Conservation (phyloP, 164 flowering plant genomes). For the Santalum album region DNA sequence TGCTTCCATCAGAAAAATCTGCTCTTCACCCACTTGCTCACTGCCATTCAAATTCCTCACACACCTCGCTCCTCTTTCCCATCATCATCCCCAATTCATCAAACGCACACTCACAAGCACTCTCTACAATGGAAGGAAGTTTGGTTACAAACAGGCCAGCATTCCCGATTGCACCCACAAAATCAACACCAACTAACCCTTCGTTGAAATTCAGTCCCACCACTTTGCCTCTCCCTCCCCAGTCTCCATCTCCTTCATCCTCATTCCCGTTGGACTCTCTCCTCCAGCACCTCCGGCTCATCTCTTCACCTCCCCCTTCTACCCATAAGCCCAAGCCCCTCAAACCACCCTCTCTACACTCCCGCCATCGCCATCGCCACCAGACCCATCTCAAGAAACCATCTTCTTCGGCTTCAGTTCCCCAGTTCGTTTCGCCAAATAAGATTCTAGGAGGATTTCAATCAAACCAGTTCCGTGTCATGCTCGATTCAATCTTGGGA, state of each 20-base stretch:
- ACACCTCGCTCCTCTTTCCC: too few species aligned
- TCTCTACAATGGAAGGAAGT: conserved; percentile 43
- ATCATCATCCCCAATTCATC: too few species aligned
- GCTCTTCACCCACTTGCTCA: too few species aligned
- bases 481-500: conserved; percentile 38
- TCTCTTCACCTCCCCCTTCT: conserved; percentile 30
- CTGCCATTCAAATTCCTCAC: too few species aligned
- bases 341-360: conserved; percentile 12
- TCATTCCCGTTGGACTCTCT: conserved; percentile 57
- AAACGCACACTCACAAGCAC: too few species aligned
- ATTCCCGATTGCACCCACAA: conserved; percentile 29
- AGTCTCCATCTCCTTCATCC: conserved; percentile 33
- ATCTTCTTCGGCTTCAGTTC: conserved; percentile 17
- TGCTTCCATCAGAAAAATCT: too few species aligned
- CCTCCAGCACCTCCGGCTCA: conserved; percentile 54
- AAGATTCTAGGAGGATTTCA: too few species aligned
- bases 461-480: too few species aligned
- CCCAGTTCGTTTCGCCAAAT: conserved; percentile 14
- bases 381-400: conserved; percentile 18
- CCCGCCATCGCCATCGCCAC: conserved; percentile 5
- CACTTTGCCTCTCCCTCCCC: conserved; percentile 43
- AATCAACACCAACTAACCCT: conserved; percentile 18
- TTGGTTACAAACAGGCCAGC: conserved; percentile 51
- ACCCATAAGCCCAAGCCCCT: conserved; percentile 12
- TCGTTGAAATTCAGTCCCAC: conserved; percentile 42